These are phyloP conservation scores for Echeveria elegans DNA, from an alignment of 164 flowering plant genomes.

Conservation along the genomic window DNA sequence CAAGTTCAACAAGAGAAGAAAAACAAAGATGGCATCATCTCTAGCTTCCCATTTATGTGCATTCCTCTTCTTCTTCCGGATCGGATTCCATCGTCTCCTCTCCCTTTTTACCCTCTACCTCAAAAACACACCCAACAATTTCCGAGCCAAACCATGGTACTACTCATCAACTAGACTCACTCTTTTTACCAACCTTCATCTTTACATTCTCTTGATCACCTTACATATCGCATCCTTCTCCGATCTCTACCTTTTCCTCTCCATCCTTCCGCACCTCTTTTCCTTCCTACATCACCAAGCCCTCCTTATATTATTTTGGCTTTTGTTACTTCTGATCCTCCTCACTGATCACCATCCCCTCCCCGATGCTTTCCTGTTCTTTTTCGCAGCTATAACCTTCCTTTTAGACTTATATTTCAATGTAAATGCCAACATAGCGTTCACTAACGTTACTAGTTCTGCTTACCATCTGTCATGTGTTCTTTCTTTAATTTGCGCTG, in stretches of 20 bases:
- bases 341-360: background rate
- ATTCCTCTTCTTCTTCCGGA: background rate
- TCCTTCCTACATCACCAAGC: background rate
- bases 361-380: background rate
- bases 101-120: background rate
- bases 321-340: background rate
- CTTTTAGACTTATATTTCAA: background rate
- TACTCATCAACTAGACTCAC: background rate
- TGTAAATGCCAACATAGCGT: background rate
- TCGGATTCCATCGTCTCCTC: background rate
- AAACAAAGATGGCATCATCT: background rate
- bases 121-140: background rate
- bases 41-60: background rate
- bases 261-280: background rate
- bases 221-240: background rate
- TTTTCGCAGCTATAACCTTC: background rate
- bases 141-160: background rate
- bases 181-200: background rate
- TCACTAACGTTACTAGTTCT: background rate
- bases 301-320: background rate
- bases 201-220: background rate
- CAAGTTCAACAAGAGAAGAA: background rate
- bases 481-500: background rate
- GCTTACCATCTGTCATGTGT: background rate
- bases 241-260: background rate